Evolutionary conservation across 192 early-diverging fungal species (phyloP), one percentile per base, ranked within the genome.

Genomic region (Coemansia furcata): DNA sequence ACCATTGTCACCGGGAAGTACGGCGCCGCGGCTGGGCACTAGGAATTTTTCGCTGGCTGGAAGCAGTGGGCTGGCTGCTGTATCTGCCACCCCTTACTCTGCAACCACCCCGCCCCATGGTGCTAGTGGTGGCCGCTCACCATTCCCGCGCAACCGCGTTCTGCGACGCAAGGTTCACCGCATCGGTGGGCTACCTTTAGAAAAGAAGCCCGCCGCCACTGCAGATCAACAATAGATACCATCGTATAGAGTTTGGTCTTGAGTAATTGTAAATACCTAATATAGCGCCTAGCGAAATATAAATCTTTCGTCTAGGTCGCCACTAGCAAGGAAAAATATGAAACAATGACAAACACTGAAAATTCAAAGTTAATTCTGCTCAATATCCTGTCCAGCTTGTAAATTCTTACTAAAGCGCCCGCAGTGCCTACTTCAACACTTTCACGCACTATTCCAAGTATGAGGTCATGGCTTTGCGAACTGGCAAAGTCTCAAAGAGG

Each of bases 81-180:
- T 43, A 2, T 39, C 70, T 12, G 46, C 55, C 11, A 64, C 74
- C 33, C 65, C 74, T 1, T 76, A 73, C 32, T 63, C 67, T 10
- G 63, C 71, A 2, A 73, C 64, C 7, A 70, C 78, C 0, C 78
- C 78, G 44, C 78, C 78, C 0, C 63, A 64, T 49, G 66, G 61
- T 50, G 36, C 35, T 11, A 66, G 64, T 36, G 79, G 79, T 23
- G 50, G 65, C 2, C 66, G 74, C n/a, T 82, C 79, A 63, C 79
- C 79, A 21, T 82, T 76, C 43, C 65, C 79, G 42, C 69, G 79
- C 42, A 76, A 76, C 43, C 79, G 79, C 37, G 64, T 57, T 15
- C 60, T 82, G 65, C 74, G 79, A 29, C 70, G 79, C 38, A 82
- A 82, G 47, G 71, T 82, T 9, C 74, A 82, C 33, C 79, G 79